phyloP scores from a whole-genome alignment of 2,329 filamentous ascomycete species.

The Diaporthe sp. region DNA sequence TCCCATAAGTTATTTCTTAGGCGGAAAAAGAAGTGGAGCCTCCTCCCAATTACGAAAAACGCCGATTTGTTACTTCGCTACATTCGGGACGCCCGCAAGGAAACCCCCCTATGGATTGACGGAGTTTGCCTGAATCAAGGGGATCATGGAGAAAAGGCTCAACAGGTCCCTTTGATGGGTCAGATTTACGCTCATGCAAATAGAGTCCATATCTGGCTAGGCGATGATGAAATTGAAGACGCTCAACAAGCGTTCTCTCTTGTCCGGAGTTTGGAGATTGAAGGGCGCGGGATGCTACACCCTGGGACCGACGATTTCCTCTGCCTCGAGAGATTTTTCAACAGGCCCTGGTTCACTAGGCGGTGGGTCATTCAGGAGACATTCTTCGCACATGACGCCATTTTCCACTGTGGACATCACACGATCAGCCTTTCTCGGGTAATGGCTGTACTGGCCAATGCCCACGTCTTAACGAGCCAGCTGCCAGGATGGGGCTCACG shows the following conservation, averaged over 20 bases:
- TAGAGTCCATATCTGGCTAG: not conserved
- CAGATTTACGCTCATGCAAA: not conserved
- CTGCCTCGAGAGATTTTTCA: not conserved
- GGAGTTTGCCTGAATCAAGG: not conserved
- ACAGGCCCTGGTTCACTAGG: not conserved
- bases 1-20: not conserved
- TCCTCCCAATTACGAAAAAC: not conserved
- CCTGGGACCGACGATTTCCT: not conserved
- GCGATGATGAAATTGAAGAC: not conserved
- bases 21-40: not conserved
- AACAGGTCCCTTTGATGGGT: not conserved
- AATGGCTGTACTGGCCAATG: not conserved
- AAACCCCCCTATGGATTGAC: not conserved
- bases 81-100: not conserved
- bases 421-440: not conserved
- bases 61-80: not conserved
- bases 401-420: not conserved
- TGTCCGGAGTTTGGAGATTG: not conserved
- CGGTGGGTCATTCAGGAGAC: not conserved
- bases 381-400: not conserved
- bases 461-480: not conserved
- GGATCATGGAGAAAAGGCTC: not conserved
- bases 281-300: fast-evolving
- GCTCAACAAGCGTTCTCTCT: not conserved
- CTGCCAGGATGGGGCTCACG: not conserved